Evolutionary conservation across 2,329 filamentous ascomycete species (phyloP).

Genomic region (Orbilia javanica): DNA sequence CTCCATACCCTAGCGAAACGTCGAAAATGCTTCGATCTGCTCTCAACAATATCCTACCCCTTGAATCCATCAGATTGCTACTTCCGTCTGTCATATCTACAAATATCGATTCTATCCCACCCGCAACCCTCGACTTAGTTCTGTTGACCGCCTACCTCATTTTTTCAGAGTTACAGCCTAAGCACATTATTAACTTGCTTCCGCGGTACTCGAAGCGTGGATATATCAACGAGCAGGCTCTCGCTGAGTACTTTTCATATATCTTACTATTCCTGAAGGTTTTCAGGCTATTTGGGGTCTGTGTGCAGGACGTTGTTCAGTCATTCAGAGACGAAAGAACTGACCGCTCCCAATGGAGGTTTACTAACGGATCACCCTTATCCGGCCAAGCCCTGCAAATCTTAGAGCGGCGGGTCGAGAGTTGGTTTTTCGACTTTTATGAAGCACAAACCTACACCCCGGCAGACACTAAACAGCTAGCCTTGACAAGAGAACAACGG

Average conservation of each 20-base stretch:
- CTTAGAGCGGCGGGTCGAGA: constrained; percentile 35
- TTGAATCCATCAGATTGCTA: not conserved
- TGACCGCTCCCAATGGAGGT: constrained; percentile 39
- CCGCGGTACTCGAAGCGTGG: constrained; percentile 34
- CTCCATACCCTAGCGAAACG: constrained; percentile 4
- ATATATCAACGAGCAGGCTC: constrained; percentile 32
- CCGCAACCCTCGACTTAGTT: constrained; percentile 14
- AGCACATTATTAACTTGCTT: constrained; percentile 45
- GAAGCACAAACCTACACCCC: not conserved
- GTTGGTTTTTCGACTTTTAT: constrained; percentile 25
- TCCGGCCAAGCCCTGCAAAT: constrained; percentile 32
- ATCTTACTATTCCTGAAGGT: constrained; percentile 58
- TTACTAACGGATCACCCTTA: constrained; percentile 49
- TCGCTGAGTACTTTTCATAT: constrained; percentile 60
- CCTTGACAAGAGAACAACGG: constrained; percentile 59
- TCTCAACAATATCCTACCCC: constrained; percentile 10
- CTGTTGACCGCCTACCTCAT: constrained; percentile 60
- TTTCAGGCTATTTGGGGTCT: constrained; percentile 43
- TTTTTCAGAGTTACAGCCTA: constrained; percentile 57
- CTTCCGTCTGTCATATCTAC: constrained; percentile 33
- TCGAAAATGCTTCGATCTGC: constrained; percentile 26
- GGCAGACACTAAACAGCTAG: not conserved
- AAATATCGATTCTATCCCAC: not conserved
- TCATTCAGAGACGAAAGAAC: constrained; percentile 17
- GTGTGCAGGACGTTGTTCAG: constrained; percentile 2